Evolutionary conservation across 208 protist species (phyloP), one percentile per base, ranked within the genome.

Genomic region (Angomonas ambiguus): DNA sequence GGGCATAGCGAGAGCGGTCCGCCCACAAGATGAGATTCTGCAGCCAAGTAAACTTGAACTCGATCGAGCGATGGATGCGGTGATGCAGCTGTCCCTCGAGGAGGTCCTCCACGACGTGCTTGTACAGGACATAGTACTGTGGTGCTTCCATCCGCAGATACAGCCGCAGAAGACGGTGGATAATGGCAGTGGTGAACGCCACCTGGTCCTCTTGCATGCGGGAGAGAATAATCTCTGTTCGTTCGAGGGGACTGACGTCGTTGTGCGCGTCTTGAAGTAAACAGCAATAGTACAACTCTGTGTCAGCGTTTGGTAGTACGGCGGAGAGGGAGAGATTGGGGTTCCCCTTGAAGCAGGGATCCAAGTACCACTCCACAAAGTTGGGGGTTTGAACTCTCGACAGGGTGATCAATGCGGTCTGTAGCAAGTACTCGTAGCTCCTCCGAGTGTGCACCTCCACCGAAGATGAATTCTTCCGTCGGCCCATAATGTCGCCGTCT

Each of bases 231-330:
- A 74, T 72, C n/a, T 71, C 76, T 8, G 78, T 77, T 10, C 79
- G 76, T 25, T 79, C 74, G 18, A 61, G 68, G n/a, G 87, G 81
- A 33, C 81, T 65, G 61, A 79, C 75, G 5, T 79, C 77, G 69
- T 87, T 87, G 76, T 91, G 81, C 1, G 87, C 87, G 31, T 93
- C 80, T 55, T 93, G 84, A 34, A 91, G 69, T 13, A 93, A 69
- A 41, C 77, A 86, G 51, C 72, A 65, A 42, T 67, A 82, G 65
- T 87, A 91, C 58, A 89, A 85, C 61, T 91, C 83, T 16, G 11
- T 45, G 32, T 87, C 74, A 2, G 74, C 80, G 74, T 79, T 88
- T 42, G 78, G 79, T 60, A 90, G 60, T 38, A 83, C 24, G 2
- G 70, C 68, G 16, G 41, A 24, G n/a, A n/a, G n/a, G n/a, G n/a